Base-by-base conservation (phyloP, 345 rosid species). In the Noccaea bulbosa region DNA sequence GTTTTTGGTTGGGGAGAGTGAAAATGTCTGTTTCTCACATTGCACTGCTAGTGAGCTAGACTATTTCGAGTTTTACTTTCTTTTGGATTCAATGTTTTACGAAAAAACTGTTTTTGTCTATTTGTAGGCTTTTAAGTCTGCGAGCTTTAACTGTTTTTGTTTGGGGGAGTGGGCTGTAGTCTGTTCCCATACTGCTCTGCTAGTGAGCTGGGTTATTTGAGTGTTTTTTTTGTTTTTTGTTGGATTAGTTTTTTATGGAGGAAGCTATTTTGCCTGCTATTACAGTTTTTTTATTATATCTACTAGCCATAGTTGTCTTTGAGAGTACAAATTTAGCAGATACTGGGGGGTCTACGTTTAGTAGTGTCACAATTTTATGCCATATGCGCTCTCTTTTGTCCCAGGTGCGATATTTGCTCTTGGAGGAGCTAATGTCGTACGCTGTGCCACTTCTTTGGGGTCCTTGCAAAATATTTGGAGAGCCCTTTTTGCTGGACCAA, bases 401-500 rank as follows among this genome's bases (percentile, higher is more conserved):
- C 84, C 92, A 88, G 98, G 88, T 89, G 91, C 99, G 97, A 91
- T 91, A 88, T 94, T 94, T 85, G 80, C 80, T 77, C 80, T 59
- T 71, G 76, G 72, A 59, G 76, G 99, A 92, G 99, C 98, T 79
- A 88, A 94, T 94, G 98, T 91, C 98, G 97, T 94, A 89, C 97
- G 70, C 95, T 91, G 93, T 87, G 88, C 86, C 86, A 88, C 81
- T 59, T 83, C 86, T 76, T 80, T 76, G 75, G 83, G 93, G 87
- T 62, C 65, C 75, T 82, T 83, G 94, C 89, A 79, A 82, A 71
- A 80, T 73, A 45, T 79, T 84, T 84, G 95, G 87, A 79, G 90
- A 39, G 83, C 85, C 93, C 96, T 80, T 85, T 50, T 70, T 69
- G 86, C 80, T 84, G 91, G 88, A 86, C 84, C 88, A 73, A 79